Percentiles rank a stretch among this genome's conserved stretches.
Conservation (phyloP, 345 rosid genomes). For the Salix udensis region DNA sequence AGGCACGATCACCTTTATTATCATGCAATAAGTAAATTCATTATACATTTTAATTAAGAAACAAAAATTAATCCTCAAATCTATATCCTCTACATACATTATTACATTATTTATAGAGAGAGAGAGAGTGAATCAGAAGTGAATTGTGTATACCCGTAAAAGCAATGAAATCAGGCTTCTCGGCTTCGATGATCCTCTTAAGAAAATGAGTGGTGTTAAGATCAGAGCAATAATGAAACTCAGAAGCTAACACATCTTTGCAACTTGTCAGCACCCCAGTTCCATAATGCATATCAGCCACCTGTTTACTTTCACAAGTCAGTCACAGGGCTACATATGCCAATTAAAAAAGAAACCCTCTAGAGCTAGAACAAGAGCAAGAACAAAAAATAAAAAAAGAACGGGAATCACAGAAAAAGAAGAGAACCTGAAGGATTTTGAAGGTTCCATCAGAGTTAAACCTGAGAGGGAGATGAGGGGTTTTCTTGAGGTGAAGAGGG, state of each 20-base stretch:
- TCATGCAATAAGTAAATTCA: no score
- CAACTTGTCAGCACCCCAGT: slow-evolving; percentile 67
- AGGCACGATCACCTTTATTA: no score
- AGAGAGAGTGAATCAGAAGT: not conserved
- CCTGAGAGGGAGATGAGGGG: slow-evolving; percentile 64
- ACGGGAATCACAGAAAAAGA: not conserved
- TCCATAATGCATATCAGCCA: slow-evolving; percentile 92
- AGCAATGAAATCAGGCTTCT: slow-evolving; percentile 78
- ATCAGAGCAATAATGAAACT: slow-evolving; percentile 68
- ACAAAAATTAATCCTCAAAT: no score
- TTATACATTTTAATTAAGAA: no score
- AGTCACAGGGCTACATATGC: not conserved
- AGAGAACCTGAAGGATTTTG: slow-evolving; percentile 81
- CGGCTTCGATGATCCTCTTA: slow-evolving; percentile 58
- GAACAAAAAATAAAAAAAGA: no score
- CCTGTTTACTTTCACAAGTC: slow-evolving; percentile 28
- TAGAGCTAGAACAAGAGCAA: no score
- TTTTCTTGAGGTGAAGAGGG: slow-evolving; percentile 44
- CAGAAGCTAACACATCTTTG: slow-evolving; percentile 58
- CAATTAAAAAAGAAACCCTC: not conserved
- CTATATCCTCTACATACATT: not conserved
- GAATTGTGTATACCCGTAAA: slow-evolving; percentile 54
- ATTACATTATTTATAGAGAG: not conserved
- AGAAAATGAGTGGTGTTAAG: slow-evolving; percentile 78
- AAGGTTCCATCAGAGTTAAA: slow-evolving; percentile 82